These are phyloP conservation scores for Cytospora chrysosperma DNA, from an alignment of 2,329 filamentous ascomycete species.

Conservation along the genomic window DNA sequence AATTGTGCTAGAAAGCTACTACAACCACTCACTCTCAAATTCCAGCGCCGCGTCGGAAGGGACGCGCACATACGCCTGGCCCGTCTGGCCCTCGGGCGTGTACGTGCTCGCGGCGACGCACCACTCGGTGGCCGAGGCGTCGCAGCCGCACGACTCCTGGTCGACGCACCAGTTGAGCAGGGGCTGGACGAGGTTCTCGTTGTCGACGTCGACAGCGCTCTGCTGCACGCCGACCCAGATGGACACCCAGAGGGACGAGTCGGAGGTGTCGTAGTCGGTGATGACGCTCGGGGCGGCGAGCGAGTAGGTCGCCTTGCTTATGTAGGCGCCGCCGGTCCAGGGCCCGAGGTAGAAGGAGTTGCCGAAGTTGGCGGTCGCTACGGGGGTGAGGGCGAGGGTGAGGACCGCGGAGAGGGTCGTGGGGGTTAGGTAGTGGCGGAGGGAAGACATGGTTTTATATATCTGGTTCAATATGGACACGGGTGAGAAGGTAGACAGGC, in stretches of 20 bases:
- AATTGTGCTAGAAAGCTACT: too few species aligned
- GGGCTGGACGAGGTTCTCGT: conserved; percentile 23
- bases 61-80: conserved; percentile 10
- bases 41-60: conserved; percentile 13
- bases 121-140: conserved; percentile 6
- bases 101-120: conserved; percentile 22
- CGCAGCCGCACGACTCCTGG: conserved; percentile 12
- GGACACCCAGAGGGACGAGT: conserved; percentile 10
- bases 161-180: conserved; percentile 22
- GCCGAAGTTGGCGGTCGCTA: conserved; percentile 4
- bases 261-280: conserved; percentile 6
- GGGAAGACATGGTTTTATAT: neutral
- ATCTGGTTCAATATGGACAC: too few species aligned
- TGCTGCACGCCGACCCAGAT: conserved; percentile 23
- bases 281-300: conserved; percentile 9
- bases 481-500: too few species aligned
- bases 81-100: conserved; percentile 14
- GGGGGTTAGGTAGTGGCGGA: neutral
- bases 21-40: conserved; percentile 13
- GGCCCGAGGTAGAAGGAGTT: conserved; percentile 24
- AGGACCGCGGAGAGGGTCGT: neutral
- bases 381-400: neutral
- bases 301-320: conserved; percentile 23
- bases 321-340: conserved; percentile 14
- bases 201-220: conserved; percentile 13